phyloP scores from a whole-genome alignment of 2,329 filamentous ascomycete genomes.

The Aspergillus pseudotamarii region DNA sequence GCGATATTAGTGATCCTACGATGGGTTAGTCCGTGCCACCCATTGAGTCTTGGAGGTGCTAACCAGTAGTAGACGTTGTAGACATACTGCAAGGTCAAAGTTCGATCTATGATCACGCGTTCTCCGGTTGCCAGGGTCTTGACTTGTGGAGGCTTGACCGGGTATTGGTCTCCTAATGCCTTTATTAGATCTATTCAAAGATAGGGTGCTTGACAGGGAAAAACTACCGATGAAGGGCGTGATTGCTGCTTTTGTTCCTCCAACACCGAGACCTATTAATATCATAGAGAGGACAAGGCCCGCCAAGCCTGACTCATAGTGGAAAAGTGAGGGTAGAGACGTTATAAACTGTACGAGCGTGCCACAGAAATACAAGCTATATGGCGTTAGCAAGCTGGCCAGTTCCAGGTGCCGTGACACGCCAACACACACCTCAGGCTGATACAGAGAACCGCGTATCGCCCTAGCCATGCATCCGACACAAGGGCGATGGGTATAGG shows the following conservation, averaged over 20 bases:
- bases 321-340: not conserved
- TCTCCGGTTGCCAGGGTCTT: not conserved
- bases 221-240: constrained; percentile 4
- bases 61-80: constrained; percentile 14
- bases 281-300: not conserved
- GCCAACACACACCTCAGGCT: not conserved
- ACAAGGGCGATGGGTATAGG: constrained; percentile 4
- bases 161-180: constrained; percentile 6
- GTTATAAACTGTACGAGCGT: constrained; percentile 5
- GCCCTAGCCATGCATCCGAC: constrained; percentile 7
- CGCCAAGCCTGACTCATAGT: not conserved
- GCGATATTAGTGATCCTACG: constrained; percentile 7
- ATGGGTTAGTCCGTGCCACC: not conserved
- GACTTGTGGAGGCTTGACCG: not conserved
- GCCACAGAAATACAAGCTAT: constrained; percentile 5
- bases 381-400: not conserved
- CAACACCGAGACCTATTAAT: constrained; percentile 3
- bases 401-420: not conserved
- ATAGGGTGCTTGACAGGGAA: not conserved
- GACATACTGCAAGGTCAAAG: constrained; percentile 7
- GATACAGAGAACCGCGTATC: constrained; percentile 4
- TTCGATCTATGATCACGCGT: not conserved
- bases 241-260: constrained; percentile 2
- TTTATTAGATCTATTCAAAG: not conserved
- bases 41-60: not conserved